Evolutionary conservation across 2,329 filamentous ascomycete species (phyloP), one percentile per base, ranked within the genome.

Genomic region (Colletotrichum plurivorum): DNA sequence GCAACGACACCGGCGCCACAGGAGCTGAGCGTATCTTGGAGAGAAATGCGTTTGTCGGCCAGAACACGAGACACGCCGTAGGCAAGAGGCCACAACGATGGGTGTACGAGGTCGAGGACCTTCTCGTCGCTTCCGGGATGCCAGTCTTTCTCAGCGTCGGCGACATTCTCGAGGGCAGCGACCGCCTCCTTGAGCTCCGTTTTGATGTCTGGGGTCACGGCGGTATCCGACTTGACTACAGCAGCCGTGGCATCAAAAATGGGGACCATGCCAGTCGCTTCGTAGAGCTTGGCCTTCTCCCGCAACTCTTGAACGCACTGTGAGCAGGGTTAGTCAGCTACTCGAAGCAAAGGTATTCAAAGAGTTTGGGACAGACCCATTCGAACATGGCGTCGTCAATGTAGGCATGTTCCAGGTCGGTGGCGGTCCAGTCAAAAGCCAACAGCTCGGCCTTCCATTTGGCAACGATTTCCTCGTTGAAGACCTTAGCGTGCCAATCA

Each of bases 41-140:
- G 72, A 4, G 82, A 80, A 49, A 82, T 76, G 2, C 71, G 70
- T 45, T 69, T 73, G 48, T 78, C 62, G 1, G 72, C 53, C 1
- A 80, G 52, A 16, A 80, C 73, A 3, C 80, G 80, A 2, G 83
- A 84, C 15, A 77, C 76, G 0, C 86, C 87, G 71, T 88, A 89
- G 1, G 88, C 75, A 0, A 92, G 76, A 0, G 90, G 89, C 71
- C 85, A 92, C 7, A 92, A 79, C 0, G 89, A 92, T 1, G 90
- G 89, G 71, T 92, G 85, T 5, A 92, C 84, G 1, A 92, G 78
- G 73, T 93, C 86, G 0, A 90, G 83, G 2, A 93, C 89, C 68
- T 84, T 84, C 0, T 80, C 76, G 39, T 88, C 79, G 0, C 86
- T 89, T 2, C 84, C 81, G 0, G 90, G 90, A 76, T 92, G 88